Conservation (phyloP, 257 asterid species). For the Voacanga thouarsii region DNA sequence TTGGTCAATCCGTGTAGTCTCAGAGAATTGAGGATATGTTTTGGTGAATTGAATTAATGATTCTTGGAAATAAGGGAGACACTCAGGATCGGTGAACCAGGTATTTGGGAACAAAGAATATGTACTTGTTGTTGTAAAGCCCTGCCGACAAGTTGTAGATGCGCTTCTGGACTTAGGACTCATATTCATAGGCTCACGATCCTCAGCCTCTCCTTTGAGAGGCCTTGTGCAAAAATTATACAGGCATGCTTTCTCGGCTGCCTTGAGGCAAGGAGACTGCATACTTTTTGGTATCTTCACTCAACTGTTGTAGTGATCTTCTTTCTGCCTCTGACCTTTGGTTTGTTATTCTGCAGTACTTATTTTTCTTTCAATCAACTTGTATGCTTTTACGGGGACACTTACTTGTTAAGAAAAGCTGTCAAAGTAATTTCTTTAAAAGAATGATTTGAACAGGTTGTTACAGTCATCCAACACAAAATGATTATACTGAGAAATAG, state of each 20-base stretch:
- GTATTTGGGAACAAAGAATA: conserved; percentile 65
- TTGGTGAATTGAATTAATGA: conserved; percentile 55
- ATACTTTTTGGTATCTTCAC: conserved; percentile 17
- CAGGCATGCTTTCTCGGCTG: conserved; percentile 40
- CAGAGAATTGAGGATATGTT: conserved; percentile 64
- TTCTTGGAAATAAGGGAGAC: conserved; percentile 68
- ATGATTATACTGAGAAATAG: conserved; percentile 29
- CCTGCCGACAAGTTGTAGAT: conserved; percentile 49
- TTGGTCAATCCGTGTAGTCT: conserved; percentile 51
- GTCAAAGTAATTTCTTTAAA: conserved; percentile 11
- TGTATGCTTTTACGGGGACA: conserved; percentile 30
- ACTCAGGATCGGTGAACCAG: conserved; percentile 69
- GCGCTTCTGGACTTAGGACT: conserved; percentile 41
- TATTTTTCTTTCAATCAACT: conserved; percentile 17
- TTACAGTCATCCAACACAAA: not conserved
- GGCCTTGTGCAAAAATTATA: conserved; percentile 61
- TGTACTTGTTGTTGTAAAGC: conserved; percentile 48
- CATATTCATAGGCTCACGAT: conserved; percentile 20
- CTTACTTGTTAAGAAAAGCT: conserved; percentile 48
- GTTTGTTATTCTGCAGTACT: conserved; percentile 15
- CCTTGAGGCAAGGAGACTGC: conserved; percentile 47
- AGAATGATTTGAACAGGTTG: conserved; percentile 24
- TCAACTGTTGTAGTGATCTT: not conserved
- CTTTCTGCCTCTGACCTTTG: conserved; percentile 4
- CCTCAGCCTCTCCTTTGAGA: conserved; percentile 14